Conservation (phyloP, 306 rosid species). For the Hippophae gyantsensis region DNA sequence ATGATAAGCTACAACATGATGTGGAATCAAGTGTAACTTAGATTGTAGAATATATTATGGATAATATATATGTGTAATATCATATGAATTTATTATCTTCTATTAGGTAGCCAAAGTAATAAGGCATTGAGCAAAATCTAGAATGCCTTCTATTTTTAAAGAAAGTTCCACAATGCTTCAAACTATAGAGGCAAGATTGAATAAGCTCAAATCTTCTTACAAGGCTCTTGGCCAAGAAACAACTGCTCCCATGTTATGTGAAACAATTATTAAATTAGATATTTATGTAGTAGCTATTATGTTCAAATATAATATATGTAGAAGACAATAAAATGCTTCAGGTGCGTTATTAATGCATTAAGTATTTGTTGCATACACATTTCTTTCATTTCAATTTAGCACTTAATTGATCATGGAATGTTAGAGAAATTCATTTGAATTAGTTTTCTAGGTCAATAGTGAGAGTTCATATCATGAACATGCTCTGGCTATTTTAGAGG, state of each 20-base stretch:
- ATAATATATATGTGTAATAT: conserved; percentile 19
- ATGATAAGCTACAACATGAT: conserved; percentile 82
- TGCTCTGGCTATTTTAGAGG: conserved; percentile 64
- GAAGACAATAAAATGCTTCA: too few relatives aligned
- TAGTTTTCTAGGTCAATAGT: conserved; percentile 55
- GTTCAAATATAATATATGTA: too few relatives aligned
- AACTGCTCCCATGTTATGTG: conserved; percentile 73
- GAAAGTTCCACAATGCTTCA: too few relatives aligned
- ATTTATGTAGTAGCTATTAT: too few relatives aligned
- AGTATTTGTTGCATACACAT: too few relatives aligned
- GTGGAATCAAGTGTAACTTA: conserved; percentile 71
- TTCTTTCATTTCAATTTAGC: too few relatives aligned
- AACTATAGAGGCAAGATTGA: conserved; percentile 67
- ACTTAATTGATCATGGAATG: too few relatives aligned
- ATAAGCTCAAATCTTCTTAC: conserved; percentile 71
- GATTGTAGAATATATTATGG: conserved; percentile 20
- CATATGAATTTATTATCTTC: conserved; percentile 26
- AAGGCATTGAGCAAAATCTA: conserved; percentile 76
- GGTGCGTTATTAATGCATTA: too few relatives aligned
- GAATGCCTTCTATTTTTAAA: conserved; percentile 57
- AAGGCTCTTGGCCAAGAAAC: conserved; percentile 85
- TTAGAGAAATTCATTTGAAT: background rate
- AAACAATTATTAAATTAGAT: too few relatives aligned
- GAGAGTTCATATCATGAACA: conserved; percentile 73
- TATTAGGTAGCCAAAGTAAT: conserved; percentile 82